Base-by-base conservation (phyloP, 192 early-diverging fungal genomes). In the Mortierella alpina region DNA sequence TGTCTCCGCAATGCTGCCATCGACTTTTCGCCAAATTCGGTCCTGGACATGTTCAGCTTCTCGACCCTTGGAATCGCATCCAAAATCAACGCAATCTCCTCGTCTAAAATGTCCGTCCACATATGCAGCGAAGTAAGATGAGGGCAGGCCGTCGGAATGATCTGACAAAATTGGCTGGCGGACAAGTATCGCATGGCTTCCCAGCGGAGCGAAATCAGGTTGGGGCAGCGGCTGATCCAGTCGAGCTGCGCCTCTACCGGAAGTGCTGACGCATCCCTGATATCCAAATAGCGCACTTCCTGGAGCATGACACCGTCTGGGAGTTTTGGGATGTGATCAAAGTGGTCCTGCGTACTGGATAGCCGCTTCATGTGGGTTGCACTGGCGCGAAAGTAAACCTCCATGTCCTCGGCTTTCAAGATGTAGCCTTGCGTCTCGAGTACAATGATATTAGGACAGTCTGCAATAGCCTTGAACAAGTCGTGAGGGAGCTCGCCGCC, bases 171-270 rank as follows among this genome's bases (percentile, higher is more conserved):
- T 22, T 47, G 14, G 14, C n/a, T 40, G 10, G 55, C 52, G 5
- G 56, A 41, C 2, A 68, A 31, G 7, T 45, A n/a, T 42, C 13
- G 23, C 6, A 14, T 40, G 31, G 5, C 11, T 23, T 70, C 63
- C 68, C 63, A 71, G 47, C 22, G 56, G 12, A 79, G 40, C 7
- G 75, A 79, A 5, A 72, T 67, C 63, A 79, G 31, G 1, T 79
- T 65, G 22, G 75, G 75, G 46, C 75, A 79, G 15, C 69, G 58
- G 15, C 55, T 65, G 57, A 71, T 41, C 75, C 68, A 79, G n/a
- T 64, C 45, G 5, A 79, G 45, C 23, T 71, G 63, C 2, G n/a
- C 14, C 3, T 44, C 46, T 11, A 65, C 62, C 31, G 31, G 31
- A 31, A 31, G 31, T 31, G 1, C 31, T 0, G 63, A 47, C 42